These are phyloP conservation scores for Aspergillus funiculosus DNA, from an alignment of 495 filamentous ascomycete genomes.

Conservation along the genomic window DNA sequence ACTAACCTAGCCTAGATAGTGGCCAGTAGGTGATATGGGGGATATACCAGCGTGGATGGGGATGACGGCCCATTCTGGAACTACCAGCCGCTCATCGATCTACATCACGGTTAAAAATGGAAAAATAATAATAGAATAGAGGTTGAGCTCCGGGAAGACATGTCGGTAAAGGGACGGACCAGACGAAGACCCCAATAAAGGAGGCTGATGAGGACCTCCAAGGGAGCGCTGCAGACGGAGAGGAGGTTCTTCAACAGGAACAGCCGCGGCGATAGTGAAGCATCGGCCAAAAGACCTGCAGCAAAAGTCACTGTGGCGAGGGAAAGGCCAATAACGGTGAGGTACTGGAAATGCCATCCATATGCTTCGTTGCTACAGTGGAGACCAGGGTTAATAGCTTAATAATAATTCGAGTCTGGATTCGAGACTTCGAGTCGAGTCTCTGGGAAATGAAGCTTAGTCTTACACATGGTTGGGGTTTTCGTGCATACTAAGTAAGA, in stretches of 20 bases:
- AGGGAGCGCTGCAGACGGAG: slow-evolving; percentile 64
- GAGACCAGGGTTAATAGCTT: slow-evolving; percentile 18
- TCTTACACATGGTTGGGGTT: slow-evolving; percentile 44
- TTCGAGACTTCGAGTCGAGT: neutral
- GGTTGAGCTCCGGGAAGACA: too few species aligned
- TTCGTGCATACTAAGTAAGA: slow-evolving; percentile 34
- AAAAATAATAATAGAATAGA: neutral
- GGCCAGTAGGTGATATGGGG: neutral
- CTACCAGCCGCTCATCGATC: slow-evolving; percentile 61
- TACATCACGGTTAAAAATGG: slow-evolving; percentile 20
- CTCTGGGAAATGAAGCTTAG: neutral
- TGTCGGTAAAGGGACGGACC: slow-evolving; percentile 21
- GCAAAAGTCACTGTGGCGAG: slow-evolving; percentile 64
- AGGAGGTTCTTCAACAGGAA: slow-evolving; percentile 72
- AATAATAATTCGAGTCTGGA: too few species aligned
- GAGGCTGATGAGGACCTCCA: slow-evolving; percentile 77
- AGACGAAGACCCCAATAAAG: slow-evolving; percentile 73
- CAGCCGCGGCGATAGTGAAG: slow-evolving; percentile 56
- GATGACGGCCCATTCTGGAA: slow-evolving; percentile 46
- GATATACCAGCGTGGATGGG: slow-evolving; percentile 37
- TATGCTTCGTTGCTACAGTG: slow-evolving; percentile 56
- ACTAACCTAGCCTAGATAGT: too few species aligned
- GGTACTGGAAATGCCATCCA: slow-evolving; percentile 79
- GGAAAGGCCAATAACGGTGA: slow-evolving; percentile 75
- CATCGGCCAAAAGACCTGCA: slow-evolving; percentile 67